phyloP scores from a whole-genome alignment of 306 rosid genomes.

The Lathyrus aphaca region DNA sequence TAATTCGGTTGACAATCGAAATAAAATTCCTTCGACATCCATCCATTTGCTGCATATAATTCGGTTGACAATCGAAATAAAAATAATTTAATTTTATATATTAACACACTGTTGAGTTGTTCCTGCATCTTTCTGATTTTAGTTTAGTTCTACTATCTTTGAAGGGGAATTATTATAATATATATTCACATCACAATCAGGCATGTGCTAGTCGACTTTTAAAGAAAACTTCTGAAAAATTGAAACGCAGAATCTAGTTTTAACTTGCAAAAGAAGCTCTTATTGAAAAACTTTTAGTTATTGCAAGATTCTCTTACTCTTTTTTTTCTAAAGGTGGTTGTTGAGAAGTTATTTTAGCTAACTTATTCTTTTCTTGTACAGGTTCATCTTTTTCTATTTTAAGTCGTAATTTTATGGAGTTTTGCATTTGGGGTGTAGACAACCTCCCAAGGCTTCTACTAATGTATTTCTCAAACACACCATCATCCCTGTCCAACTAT shows the following conservation, averaged over 20 bases:
- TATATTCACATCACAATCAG: background rate
- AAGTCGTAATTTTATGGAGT: slow-evolving; percentile 81
- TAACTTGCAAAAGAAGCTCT: background rate
- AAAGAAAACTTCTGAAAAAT: background rate
- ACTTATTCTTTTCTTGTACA: slow-evolving; percentile 46
- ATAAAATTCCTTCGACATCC: too few species aligned
- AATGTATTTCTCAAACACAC: slow-evolving; percentile 93
- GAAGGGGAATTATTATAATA: too few species aligned
- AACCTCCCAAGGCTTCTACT: slow-evolving; percentile 85
- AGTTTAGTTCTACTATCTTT: too few species aligned
- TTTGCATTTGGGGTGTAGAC: slow-evolving; percentile 77
- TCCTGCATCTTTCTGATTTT: too few species aligned
- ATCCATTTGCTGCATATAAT: too few species aligned
- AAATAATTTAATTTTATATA: too few species aligned
- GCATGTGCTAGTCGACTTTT: background rate
- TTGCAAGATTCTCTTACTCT: background rate
- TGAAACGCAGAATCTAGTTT: background rate
- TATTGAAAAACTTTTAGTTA: background rate
- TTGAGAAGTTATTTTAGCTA: background rate
- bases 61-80: too few species aligned
- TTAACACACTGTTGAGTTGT: too few species aligned
- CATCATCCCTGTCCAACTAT: slow-evolving; percentile 70
- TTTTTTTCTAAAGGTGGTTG: too few species aligned
- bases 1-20: too few species aligned
- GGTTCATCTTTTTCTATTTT: slow-evolving; percentile 76